phyloP scores from a whole-genome alignment of 768 basidiomycete species.

The Amylocystis lapponica region DNA sequence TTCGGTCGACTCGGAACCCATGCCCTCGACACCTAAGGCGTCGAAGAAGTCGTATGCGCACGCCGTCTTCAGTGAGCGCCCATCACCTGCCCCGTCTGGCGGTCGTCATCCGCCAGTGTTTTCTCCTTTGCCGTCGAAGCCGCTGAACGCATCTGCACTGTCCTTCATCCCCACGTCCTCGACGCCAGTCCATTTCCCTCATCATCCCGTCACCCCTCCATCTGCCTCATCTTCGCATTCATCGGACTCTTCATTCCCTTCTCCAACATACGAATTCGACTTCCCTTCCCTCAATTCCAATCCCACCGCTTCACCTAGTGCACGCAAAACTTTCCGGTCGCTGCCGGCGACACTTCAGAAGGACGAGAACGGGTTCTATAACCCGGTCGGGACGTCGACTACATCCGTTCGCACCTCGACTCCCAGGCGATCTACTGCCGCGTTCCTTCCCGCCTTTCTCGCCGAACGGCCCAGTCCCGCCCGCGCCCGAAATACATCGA shows the following conservation, averaged over 20 bases:
- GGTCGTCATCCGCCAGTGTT: slow-evolving; percentile 13
- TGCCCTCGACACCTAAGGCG: slow-evolving; percentile 47
- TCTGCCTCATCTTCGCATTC: slow-evolving; percentile 9
- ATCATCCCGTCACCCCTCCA: slow-evolving; percentile 10
- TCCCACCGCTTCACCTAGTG: slow-evolving; percentile 21
- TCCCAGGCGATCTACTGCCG: slow-evolving; percentile 25
- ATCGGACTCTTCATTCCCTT: slow-evolving; percentile 15
- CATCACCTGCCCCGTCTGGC: slow-evolving; percentile 11
- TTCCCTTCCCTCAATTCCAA: slow-evolving; percentile 42
- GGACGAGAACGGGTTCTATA: slow-evolving; percentile 49
- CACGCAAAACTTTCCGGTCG: slow-evolving; percentile 22
- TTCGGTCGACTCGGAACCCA: slow-evolving; percentile 34
- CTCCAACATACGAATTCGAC: slow-evolving; percentile 33
- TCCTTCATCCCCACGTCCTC: slow-evolving; percentile 20
- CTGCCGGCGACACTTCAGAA: slow-evolving; percentile 38
- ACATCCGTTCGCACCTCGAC: slow-evolving; percentile 27
- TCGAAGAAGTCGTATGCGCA: slow-evolving; percentile 29
- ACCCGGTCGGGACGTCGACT: slow-evolving; percentile 27
- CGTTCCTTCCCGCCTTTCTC: slow-evolving; percentile 45
- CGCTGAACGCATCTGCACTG: slow-evolving; percentile 21
- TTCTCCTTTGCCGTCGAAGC: slow-evolving; percentile 20
- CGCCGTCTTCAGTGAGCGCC: slow-evolving; percentile 26
- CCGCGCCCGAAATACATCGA: slow-evolving; percentile 40
- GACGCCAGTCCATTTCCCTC: too few relatives aligned
- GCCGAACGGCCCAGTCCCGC: slow-evolving; percentile 27